These are phyloP conservation scores for Cutaneotrichosporon cyanovorans DNA, from an alignment of 1,284 basidiomycete genomes.

Conservation along the genomic window DNA sequence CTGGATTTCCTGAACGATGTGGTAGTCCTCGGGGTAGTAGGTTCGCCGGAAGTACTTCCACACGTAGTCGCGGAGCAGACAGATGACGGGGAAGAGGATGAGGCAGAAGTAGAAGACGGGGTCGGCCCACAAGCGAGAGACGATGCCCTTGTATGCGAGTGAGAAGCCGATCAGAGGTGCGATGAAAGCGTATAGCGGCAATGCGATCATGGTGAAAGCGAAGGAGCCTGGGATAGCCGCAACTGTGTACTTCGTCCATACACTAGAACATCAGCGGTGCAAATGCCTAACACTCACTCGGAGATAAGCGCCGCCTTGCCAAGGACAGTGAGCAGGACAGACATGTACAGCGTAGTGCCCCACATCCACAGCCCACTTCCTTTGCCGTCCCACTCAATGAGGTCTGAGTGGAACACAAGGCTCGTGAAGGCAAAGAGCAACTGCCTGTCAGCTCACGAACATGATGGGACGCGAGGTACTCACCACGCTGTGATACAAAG, in stretches of 20 bases:
- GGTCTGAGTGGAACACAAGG: slow-evolving; percentile 83
- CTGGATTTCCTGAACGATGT: slow-evolving; percentile 92
- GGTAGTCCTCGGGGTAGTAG: slow-evolving; percentile 82
- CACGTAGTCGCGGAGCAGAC: slow-evolving; percentile 80
- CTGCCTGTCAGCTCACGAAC: slow-evolving; percentile 44
- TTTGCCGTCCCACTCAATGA: slow-evolving; percentile 69
- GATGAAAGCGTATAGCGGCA: slow-evolving; percentile 82
- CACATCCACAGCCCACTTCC: slow-evolving; percentile 95
- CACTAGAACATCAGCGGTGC: slow-evolving; percentile 48
- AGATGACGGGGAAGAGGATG: slow-evolving; percentile 77
- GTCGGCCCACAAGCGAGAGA: slow-evolving; percentile 78
- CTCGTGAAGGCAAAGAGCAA: slow-evolving; percentile 81
- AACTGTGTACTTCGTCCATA: slow-evolving; percentile 99
- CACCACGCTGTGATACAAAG: slow-evolving; percentile 86
- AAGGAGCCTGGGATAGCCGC: slow-evolving; percentile 96
- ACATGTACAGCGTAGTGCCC: slow-evolving; percentile 91
- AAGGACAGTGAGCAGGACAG: slow-evolving; percentile 86
- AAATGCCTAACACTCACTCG: slow-evolving; percentile 59
- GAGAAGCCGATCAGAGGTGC: slow-evolving; percentile 81
- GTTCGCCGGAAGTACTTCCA: slow-evolving; percentile 97
- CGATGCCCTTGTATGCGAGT: slow-evolving; percentile 78
- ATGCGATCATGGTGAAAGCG: slow-evolving; percentile 83
- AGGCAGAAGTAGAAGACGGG: slow-evolving; percentile 84
- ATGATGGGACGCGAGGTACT: slow-evolving; percentile 37
- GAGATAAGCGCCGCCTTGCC: slow-evolving; percentile 96